phyloP scores from a whole-genome alignment of 2,329 filamentous ascomycete species.

The Fusarium bactridioides region DNA sequence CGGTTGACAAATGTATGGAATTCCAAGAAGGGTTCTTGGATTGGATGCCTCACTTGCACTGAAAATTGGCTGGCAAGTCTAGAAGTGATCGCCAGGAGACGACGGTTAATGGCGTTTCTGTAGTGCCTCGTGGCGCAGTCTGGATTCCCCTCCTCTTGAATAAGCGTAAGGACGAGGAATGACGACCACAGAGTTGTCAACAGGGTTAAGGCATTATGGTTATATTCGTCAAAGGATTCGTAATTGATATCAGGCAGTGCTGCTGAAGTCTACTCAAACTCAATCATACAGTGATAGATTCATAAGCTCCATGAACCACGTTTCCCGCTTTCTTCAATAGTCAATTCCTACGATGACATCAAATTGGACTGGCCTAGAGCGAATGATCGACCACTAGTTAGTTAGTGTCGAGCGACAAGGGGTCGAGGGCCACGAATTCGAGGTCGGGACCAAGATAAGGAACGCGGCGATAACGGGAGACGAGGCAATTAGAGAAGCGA shows the following conservation, averaged over 20 bases:
- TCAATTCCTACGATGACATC: neutral
- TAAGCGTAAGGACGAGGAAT: neutral
- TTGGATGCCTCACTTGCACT: neutral
- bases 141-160: slow-evolving; percentile 2
- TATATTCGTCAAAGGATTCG: neutral
- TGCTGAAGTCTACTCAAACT: neutral
- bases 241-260: neutral
- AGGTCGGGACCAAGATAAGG: slow-evolving; percentile 33
- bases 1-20: neutral
- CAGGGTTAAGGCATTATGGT: neutral
- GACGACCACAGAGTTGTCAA: neutral
- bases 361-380: slow-evolving; percentile 17
- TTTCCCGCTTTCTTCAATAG: slow-evolving; percentile 7
- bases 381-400: slow-evolving; percentile 39
- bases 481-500: slow-evolving; percentile 15
- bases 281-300: neutral
- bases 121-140: slow-evolving; percentile 20
- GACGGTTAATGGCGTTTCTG: slow-evolving; percentile 15
- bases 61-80: neutral
- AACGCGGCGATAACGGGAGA: slow-evolving; percentile 7
- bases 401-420: slow-evolving; percentile 31
- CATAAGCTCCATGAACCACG: slow-evolving; percentile 5
- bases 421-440: slow-evolving; percentile 26
- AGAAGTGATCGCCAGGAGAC: slow-evolving; percentile 17
- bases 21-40: neutral